Evolutionary conservation across 2,329 filamentous ascomycete genomes (phyloP), one percentile per base, ranked within the genome.

Genomic region (Curvularia verruculosa): DNA sequence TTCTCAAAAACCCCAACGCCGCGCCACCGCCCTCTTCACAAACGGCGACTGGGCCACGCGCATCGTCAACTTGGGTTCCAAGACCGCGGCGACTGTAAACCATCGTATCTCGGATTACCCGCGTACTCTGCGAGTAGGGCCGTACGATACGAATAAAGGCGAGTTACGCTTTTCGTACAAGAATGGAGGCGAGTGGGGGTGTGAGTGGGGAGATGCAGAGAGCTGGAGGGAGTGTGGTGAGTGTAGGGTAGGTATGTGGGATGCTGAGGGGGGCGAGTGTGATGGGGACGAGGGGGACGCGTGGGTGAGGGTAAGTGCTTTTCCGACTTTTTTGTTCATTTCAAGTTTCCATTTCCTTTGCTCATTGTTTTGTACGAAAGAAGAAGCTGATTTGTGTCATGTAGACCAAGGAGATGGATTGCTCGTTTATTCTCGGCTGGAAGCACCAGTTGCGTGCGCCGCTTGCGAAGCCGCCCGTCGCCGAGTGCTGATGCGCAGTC

Each of bases 141-240:
- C 53, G 0, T 66, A 52, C 29, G 54, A 63, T 1, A 55, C 51
- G 2, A 18, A 1, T 0, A 40, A 15, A 1, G 18, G 29, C 0
- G 41, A 21, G 19, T 1, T 67, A 9, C 12, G 23, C 1, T 66
- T 65, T 39, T 24, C 37, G 3, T 65, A 63, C 5, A 12, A 43
- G 10, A 52, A 56, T 24, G 43, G 12, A 1, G 21, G 5, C 12
- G 23, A 34, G 9, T 31, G 45, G 19, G 28, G 3, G 19, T 26
- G 65, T 19, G 57, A 29, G 15, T 68, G 65, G 65, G 39, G 15
- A 5, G 65, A 68, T 19, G 19, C 51, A 1, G 54, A 65, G 54
- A 43, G 43, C 4, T 59, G 62, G 59, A 54, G 45, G 53, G 28
- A 36, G 2, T 67, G 65, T 56, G 65, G 65, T 5, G 62, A 65